A percentile compares a stretch with the other conserved stretches of the same genome.
Evolutionary conservation across 2,329 filamentous ascomycete species (phyloP).

Genomic region (Phaeoacremonium minimum): DNA sequence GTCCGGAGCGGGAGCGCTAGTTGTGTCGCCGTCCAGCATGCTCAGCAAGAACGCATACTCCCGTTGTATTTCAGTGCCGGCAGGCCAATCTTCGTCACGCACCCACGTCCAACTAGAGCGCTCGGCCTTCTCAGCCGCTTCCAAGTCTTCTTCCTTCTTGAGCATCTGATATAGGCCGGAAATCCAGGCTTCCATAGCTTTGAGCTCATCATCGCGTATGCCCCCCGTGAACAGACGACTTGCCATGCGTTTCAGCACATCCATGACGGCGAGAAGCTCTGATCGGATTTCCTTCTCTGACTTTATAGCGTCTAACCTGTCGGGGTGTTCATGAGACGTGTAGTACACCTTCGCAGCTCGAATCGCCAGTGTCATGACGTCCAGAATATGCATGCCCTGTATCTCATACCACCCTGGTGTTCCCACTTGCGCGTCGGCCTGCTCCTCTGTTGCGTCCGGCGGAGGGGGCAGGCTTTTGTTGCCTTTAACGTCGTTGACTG

Average conservation of each 20-base stretch:
- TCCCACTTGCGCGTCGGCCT: conserved; percentile 15
- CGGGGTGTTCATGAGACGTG: conserved; percentile 82
- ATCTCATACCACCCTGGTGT: conserved; percentile 73
- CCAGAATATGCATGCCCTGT: conserved; percentile 86
- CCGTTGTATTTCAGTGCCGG: conserved; percentile 61
- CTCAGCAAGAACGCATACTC: conserved; percentile 79
- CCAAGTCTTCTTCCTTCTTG: conserved; percentile 69
- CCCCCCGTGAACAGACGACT: conserved; percentile 81
- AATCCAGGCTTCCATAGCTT: conserved; percentile 76
- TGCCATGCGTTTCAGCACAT: conserved; percentile 88
- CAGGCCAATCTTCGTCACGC: conserved; percentile 67
- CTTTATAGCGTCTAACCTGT: conserved; percentile 80
- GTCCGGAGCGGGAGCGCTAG: conserved; percentile 5
- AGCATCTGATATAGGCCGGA: conserved; percentile 73
- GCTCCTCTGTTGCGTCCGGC: conserved; percentile 17
- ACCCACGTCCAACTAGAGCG: conserved; percentile 78
- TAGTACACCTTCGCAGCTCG: conserved; percentile 95
- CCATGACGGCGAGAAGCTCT: conserved; percentile 81
- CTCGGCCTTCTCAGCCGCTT: conserved; percentile 67
- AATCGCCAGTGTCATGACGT: conserved; percentile 92
- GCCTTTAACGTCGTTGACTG: conserved; percentile 55
- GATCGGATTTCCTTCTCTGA: conserved; percentile 80
- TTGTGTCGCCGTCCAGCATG: conserved; percentile 38
- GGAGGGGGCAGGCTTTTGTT: conserved; percentile 17
- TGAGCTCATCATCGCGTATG: conserved; percentile 71